Evolutionary conservation across 805 yeast genomes (phyloP).

Genomic region (Myxozyma sirexii): DNA sequence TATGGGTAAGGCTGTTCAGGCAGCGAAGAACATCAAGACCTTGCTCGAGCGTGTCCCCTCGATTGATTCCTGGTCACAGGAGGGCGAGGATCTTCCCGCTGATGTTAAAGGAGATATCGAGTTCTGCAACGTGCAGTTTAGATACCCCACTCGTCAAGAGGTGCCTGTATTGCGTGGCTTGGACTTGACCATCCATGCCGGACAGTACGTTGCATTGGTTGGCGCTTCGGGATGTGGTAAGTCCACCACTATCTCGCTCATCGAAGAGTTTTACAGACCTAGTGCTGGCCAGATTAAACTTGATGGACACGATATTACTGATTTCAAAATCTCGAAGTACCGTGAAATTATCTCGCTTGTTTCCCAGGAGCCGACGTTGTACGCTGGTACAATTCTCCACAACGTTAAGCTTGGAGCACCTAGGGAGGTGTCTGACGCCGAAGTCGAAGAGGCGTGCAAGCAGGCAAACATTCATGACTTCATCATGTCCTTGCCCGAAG

Average conservation of each 20-base stretch:
- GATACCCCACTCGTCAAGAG: conserved; percentile 41
- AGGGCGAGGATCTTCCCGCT: conserved; percentile 38
- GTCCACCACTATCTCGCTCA: conserved; percentile 52
- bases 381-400: conserved; percentile 64
- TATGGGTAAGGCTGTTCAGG: conserved; percentile 48
- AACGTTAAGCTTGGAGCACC: conserved; percentile 55
- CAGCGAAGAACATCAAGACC: conserved; percentile 43
- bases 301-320: conserved; percentile 55
- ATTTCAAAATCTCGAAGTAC: conserved; percentile 54
- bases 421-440: conserved; percentile 43
- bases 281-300: conserved; percentile 52
- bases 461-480: conserved; percentile 60
- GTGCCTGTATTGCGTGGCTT: conserved; percentile 40
- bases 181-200: conserved; percentile 58
- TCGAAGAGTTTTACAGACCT: conserved; percentile 56
- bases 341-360: conserved; percentile 60
- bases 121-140: conserved; percentile 46
- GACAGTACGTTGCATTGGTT: conserved; percentile 85
- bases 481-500: conserved; percentile 55
- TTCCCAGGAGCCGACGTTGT: conserved; percentile 60
- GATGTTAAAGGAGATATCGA: conserved; percentile 55
- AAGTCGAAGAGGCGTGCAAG: conserved; percentile 48
- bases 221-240: conserved; percentile 73
- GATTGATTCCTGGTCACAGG: conserved; percentile 42
- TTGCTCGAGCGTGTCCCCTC: conserved; percentile 43